A percentile compares a stretch with the other conserved stretches of the same genome.
Conservation (phyloP, 1,284 basidiomycete species). For the Trametes pubescens region DNA sequence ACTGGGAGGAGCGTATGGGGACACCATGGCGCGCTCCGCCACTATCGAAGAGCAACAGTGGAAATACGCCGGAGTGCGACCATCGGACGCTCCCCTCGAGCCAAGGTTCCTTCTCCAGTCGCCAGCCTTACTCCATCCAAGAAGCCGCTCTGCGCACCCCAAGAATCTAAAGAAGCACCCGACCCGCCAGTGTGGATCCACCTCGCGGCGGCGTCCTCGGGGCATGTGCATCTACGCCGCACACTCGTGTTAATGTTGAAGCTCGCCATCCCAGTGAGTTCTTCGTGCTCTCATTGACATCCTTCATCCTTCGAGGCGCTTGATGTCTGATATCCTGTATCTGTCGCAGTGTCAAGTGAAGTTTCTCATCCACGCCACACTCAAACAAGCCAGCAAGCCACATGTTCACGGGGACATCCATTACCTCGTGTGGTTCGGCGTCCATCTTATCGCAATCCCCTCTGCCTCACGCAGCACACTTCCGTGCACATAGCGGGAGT, state of each 20-base stretch:
- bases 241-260: not conserved
- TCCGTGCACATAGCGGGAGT: too few relatives aligned
- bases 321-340: not conserved
- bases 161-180: constrained; percentile 1
- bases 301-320: not conserved
- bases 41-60: constrained; percentile 11
- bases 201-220: constrained; percentile 1
- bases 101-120: not conserved
- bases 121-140: constrained; percentile 7
- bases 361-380: too few relatives aligned
- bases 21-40: not conserved
- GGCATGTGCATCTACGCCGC: too few relatives aligned
- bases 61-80: constrained; percentile 34
- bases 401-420: too few relatives aligned
- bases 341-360: not conserved
- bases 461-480: too few relatives aligned
- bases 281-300: not conserved
- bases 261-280: not conserved
- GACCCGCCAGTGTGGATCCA: not conserved
- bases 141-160: constrained; percentile 1
- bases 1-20: constrained; percentile 1
- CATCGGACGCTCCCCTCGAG: constrained; percentile 22
- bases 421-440: too few relatives aligned
- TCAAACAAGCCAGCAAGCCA: too few relatives aligned
- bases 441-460: too few relatives aligned